A percentile compares a stretch with the other conserved stretches of the same genome.
Conservation (phyloP, 331 rosid species). For the Stylosanthes scabra region DNA sequence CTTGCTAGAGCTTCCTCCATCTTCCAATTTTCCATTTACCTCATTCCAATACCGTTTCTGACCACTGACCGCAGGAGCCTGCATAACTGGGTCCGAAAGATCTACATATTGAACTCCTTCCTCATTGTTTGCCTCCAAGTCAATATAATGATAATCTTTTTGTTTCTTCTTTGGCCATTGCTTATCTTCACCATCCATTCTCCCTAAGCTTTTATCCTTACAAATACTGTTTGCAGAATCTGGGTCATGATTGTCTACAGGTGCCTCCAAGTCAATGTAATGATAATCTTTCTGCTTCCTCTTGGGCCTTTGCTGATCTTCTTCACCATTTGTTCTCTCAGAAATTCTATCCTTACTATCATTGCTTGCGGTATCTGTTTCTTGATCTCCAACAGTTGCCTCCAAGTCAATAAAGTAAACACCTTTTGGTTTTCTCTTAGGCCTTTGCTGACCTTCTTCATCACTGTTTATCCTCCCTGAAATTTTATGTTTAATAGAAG, state of each 20-base stretch:
- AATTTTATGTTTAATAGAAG: conserved; percentile 38
- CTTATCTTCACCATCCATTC: conserved; percentile 39
- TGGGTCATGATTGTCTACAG: conserved; percentile 36
- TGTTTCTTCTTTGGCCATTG: conserved; percentile 33
- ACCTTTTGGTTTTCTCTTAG: conserved; percentile 45
- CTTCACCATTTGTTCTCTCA: conserved; percentile 43
- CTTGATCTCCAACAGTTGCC: conserved; percentile 48
- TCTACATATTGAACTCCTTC: conserved; percentile 54
- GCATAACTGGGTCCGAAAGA: conserved; percentile 49
- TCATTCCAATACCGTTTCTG: conserved; percentile 58
- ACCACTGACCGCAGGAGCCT: conserved; percentile 44
- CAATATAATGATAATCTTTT: conserved; percentile 49
- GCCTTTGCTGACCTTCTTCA: conserved; percentile 47
- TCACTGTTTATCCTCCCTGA: conserved; percentile 42
- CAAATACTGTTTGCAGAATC: conserved; percentile 29
- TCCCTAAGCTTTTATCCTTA: conserved; percentile 38
- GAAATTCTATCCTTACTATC: conserved; percentile 38
- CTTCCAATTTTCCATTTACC: conserved; percentile 44
- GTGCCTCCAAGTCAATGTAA: conserved; percentile 35
- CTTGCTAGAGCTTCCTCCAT: conserved; percentile 58
- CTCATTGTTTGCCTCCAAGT: conserved; percentile 42
- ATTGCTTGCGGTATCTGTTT: conserved; percentile 34
- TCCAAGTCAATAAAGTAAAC: conserved; percentile 48
- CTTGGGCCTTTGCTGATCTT: conserved; percentile 43
- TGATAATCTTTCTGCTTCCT: conserved; percentile 44